Base-by-base conservation (phyloP, 495 filamentous ascomycete species). In the Hypoxylon fuscum region DNA sequence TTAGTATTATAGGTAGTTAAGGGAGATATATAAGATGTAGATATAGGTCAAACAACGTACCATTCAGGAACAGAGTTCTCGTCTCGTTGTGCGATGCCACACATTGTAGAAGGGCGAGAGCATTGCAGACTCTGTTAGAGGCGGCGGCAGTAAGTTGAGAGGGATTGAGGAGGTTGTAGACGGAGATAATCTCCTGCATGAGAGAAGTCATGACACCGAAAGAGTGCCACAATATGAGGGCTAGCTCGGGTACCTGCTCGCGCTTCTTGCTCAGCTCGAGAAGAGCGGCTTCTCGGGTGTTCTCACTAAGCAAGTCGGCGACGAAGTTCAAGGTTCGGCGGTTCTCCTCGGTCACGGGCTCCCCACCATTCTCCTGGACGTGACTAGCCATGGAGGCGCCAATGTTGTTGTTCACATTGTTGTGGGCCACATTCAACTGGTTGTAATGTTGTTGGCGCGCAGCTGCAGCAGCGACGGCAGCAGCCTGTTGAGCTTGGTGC, bases 201-300 rank as follows among this genome's bases (percentile, higher is more conserved):
- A 99, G 80, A 23, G 92, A 94, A 22, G 95, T 96, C 95, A 99
- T 99, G 53, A 99, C 96, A 64, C 95, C 95, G 72, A 97, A 97
- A 2, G 95, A 97, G 75, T 99, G 94, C 95, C 95, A 99, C 49
- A 99, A 85, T 44, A 99, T 96, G 62, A 99, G 77, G 25, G 95
- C 95, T 57, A 99, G 80, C 75, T 99, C 95, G 12, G 95, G 93
- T 12, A 99, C 96, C 74, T 98, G 96, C 73, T 99, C 95, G 38
- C 95, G 81, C 81, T 99, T 99, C 82, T 99, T 99, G 80, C 94
- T 97, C 38, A 99, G 81, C 74, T 99, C 95, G 72, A 99, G 86
- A 14, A 99, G 82, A 44, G 95, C 96, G 0, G 89, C 87, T 77
- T 99, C 95, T 48, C 95, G 82, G 14, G 91, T 91, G 45, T 85